Evolutionary conservation across 805 yeast genomes (phyloP).

Genomic region (Kazachstania psychrophila): DNA sequence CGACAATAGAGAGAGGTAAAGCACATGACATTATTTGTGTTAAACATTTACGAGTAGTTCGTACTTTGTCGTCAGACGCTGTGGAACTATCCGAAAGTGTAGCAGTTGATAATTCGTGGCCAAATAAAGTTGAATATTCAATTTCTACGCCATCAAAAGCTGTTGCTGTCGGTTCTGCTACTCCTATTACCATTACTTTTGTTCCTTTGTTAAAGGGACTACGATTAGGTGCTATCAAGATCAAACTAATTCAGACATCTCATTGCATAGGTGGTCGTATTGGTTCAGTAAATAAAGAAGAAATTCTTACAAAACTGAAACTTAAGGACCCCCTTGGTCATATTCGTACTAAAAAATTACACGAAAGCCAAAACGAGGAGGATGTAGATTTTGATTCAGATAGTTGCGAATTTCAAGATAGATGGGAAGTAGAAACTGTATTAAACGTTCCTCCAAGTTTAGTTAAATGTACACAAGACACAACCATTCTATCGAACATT

Average conservation of each 20-base stretch:
- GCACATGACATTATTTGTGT: constrained; percentile 57
- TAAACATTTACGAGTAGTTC: constrained; percentile 68
- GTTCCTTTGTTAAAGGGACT: constrained; percentile 81
- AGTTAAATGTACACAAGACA: constrained; percentile 76
- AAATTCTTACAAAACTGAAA: constrained; percentile 47
- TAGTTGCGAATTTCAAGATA: constrained; percentile 35
- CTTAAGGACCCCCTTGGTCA: constrained; percentile 32
- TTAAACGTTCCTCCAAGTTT: constrained; percentile 66
- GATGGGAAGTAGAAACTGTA: constrained; percentile 64
- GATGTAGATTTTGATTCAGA: constrained; percentile 10
- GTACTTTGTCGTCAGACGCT: constrained; percentile 82
- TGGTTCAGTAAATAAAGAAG: constrained; percentile 52
- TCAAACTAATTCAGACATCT: constrained; percentile 59
- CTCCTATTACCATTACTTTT: constrained; percentile 59
- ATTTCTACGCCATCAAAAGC: constrained; percentile 83
- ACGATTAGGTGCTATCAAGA: constrained; percentile 59
- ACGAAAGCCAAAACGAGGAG: constrained; percentile 18
- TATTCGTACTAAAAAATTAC: constrained; percentile 17
- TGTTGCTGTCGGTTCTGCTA: constrained; percentile 75
- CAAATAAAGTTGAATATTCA: constrained; percentile 82
- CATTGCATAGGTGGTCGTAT: constrained; percentile 55
- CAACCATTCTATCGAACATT: constrained; percentile 55
- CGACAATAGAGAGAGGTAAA: constrained; percentile 74
- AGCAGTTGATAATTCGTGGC: constrained; percentile 95
- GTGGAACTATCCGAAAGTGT: constrained; percentile 85